These are phyloP conservation scores for Jaltomata sinuosa DNA, from an alignment of 257 asterid genomes.

Conservation along the genomic window DNA sequence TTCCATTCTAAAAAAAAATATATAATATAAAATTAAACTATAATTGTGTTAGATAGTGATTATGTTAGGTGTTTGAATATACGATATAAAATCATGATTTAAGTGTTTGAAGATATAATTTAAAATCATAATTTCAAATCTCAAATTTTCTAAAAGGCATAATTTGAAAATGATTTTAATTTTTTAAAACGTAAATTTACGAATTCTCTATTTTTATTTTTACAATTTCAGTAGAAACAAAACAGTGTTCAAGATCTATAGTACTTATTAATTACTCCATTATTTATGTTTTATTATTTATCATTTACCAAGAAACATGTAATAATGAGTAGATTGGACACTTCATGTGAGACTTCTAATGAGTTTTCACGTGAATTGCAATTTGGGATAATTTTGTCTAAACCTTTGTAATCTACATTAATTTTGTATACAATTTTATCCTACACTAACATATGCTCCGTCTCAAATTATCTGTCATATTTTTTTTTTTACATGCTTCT, in stretches of 20 bases:
- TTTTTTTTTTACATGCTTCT: not conserved
- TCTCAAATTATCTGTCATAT: too few relatives aligned
- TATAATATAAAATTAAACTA: not conserved
- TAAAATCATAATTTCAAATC: too few relatives aligned
- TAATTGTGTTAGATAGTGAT: too few relatives aligned
- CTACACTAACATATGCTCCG: not conserved
- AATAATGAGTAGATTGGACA: not conserved
- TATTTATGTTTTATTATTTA: not conserved
- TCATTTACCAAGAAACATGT: not conserved
- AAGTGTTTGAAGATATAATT: too few relatives aligned
- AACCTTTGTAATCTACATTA: not conserved
- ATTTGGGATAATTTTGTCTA: not conserved
- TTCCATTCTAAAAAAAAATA: not conserved
- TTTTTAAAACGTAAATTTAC: too few relatives aligned
- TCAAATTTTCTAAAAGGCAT: too few relatives aligned
- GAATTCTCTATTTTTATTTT: not conserved
- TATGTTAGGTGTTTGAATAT: too few relatives aligned
- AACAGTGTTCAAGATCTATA: not conserved
- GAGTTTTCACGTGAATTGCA: not conserved
- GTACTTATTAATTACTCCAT: too few relatives aligned
- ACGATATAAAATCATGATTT: too few relatives aligned
- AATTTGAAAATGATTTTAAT: too few relatives aligned
- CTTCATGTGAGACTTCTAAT: not conserved
- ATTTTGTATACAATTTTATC: not conserved
- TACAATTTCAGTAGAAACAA: not conserved